Evolutionary conservation across 306 rosid genomes (phyloP).

Genomic region (Cajanus cajan): DNA sequence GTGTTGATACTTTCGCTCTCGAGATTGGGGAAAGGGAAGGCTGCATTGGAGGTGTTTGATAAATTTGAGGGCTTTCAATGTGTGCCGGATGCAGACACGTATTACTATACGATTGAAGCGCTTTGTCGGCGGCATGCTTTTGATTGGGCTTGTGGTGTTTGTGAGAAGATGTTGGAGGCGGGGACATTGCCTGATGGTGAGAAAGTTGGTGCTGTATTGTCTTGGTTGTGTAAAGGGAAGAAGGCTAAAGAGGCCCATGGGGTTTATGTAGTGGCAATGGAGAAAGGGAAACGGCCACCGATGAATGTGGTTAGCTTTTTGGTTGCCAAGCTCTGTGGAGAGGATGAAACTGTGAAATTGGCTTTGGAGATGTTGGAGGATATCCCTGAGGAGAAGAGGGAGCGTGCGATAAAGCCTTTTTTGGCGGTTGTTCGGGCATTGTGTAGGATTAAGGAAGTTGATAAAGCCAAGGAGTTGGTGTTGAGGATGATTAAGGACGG

Average conservation of each 20-base stretch:
- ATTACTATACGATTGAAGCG: conserved; percentile 59
- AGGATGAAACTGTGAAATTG: conserved; percentile 53
- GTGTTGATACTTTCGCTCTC: conserved; percentile 51
- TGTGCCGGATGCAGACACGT: conserved; percentile 58
- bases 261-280: conserved; percentile 54
- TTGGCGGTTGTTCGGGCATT: conserved; percentile 56
- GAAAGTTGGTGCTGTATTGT: conserved; percentile 58
- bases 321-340: conserved; percentile 46
- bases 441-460: conserved; percentile 61
- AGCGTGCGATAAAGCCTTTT: conserved; percentile 60
- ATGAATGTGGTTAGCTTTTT: conserved; percentile 37
- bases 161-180: conserved; percentile 60
- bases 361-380: conserved; percentile 60
- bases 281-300: conserved; percentile 40
- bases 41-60: conserved; percentile 61
- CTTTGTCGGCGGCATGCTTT: conserved; percentile 53
- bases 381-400: conserved; percentile 43
- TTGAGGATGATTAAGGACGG: conserved; percentile 64
- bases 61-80: conserved; percentile 52
- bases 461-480: conserved; percentile 60
- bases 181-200: conserved; percentile 49
- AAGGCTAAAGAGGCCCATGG: conserved; percentile 52
- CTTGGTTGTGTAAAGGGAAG: conserved; percentile 69
- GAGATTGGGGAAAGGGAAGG: conserved; percentile 69
- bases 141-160: conserved; percentile 57